phyloP scores from a whole-genome alignment of 495 filamentous ascomycete genomes.

The Chaetomium fimeti region DNA sequence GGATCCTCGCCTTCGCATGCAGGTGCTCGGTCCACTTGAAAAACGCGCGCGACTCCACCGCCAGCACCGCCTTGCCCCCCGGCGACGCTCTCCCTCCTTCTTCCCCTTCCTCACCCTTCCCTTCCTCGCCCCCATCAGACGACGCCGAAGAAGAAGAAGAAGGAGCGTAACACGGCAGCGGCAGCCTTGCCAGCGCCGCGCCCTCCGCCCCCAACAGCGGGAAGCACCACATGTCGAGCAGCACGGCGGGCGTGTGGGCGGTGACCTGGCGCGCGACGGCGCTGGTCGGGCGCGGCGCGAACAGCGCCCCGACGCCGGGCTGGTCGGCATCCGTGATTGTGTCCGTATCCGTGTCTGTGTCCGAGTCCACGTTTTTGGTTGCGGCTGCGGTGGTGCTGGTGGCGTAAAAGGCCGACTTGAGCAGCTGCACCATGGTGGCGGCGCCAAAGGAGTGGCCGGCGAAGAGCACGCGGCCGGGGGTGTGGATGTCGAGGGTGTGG shows the following conservation, averaged over 20 bases:
- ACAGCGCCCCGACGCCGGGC: slow-evolving; percentile 38
- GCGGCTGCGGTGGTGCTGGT: background rate
- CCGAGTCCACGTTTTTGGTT: no score
- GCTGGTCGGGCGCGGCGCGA: slow-evolving; percentile 49
- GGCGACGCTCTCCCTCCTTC: background rate
- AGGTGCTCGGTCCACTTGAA: slow-evolving; percentile 69
- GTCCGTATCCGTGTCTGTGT: no score
- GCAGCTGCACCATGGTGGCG: slow-evolving; percentile 65
- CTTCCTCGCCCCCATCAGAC: no score
- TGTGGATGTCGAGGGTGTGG: slow-evolving; percentile 57
- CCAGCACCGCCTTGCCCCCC: slow-evolving; percentile 45
- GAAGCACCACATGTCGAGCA: slow-evolving; percentile 74
- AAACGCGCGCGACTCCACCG: slow-evolving; percentile 67
- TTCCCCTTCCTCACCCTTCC: no score
- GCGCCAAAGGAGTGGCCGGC: slow-evolving; percentile 76
- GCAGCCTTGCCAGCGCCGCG: slow-evolving; percentile 57
- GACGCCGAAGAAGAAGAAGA: background rate
- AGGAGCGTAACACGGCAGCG: slow-evolving; percentile 61
- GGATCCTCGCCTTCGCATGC: slow-evolving; percentile 53
- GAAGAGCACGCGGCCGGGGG: slow-evolving; percentile 69
- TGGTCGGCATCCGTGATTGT: no score
- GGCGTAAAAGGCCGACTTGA: slow-evolving; percentile 68
- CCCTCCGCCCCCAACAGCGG: slow-evolving; percentile 59
- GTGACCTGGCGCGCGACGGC: slow-evolving; percentile 61
- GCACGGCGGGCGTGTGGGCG: slow-evolving; percentile 53